These are phyloP conservation scores for Penicillium flavigenum DNA, from an alignment of 495 filamentous ascomycete genomes.

Conservation along the genomic window DNA sequence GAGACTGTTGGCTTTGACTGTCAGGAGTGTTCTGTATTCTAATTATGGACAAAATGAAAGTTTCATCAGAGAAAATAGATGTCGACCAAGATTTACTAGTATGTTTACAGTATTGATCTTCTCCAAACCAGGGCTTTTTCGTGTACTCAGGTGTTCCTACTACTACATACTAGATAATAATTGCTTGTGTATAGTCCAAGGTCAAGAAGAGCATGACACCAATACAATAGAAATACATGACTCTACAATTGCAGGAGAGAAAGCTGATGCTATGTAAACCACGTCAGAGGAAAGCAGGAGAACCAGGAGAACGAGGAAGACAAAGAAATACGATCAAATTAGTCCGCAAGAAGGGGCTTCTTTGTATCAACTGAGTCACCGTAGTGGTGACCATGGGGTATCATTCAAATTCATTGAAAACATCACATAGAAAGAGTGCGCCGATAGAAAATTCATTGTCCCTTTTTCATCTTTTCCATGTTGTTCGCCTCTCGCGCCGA, in stretches of 20 bases:
- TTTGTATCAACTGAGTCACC: conserved; percentile 11
- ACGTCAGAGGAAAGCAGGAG: neutral
- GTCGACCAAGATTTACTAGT: no score
- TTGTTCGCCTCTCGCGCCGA: conserved; percentile 22
- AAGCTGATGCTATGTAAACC: neutral
- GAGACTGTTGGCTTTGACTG: no score
- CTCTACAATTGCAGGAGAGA: neutral
- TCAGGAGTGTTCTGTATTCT: neutral
- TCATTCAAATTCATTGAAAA: conserved; percentile 29
- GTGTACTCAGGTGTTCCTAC: neutral
- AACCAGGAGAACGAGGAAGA: neutral
- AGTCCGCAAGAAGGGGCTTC: neutral
- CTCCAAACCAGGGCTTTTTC: no score
- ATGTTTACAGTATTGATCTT: no score
- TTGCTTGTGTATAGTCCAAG: neutral
- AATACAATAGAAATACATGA: conserved; percentile 4
- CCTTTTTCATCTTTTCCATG: conserved; percentile 9
- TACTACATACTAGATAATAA: neutral
- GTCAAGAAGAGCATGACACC: neutral
- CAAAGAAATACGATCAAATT: neutral
- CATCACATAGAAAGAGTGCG: conserved; percentile 17
- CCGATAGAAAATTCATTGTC: conserved; percentile 14
- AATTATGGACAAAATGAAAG: neutral
- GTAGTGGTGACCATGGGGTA: conserved; percentile 23
- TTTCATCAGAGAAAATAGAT: neutral